Conservation (phyloP, 1,284 basidiomycete species). For the Moesziomyces globuligerus region DNA sequence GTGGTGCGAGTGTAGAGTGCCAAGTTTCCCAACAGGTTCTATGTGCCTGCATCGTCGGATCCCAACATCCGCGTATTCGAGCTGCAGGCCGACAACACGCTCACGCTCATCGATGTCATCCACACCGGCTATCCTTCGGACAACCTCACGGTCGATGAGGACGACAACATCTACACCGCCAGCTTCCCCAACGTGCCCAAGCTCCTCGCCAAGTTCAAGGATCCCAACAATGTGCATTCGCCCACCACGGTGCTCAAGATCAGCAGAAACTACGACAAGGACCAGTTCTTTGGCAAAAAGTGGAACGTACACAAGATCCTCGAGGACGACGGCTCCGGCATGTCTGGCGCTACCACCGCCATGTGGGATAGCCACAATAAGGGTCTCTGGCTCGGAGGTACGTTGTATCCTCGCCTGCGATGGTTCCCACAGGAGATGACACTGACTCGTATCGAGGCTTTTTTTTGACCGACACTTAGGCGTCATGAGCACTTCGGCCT, state of each 20-base stretch:
- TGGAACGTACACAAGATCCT: conserved; percentile 53
- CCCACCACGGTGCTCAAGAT: conserved; percentile 47
- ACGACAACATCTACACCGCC: conserved; percentile 48
- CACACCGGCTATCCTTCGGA: conserved; percentile 48
- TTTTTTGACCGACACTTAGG: conserved; percentile 2
- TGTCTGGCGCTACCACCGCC: conserved; percentile 37
- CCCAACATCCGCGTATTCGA: conserved; percentile 46
- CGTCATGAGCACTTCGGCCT: conserved; percentile 19
- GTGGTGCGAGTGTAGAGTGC: neutral
- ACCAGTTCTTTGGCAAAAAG: conserved; percentile 56
- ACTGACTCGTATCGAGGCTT: too few species aligned
- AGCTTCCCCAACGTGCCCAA: conserved; percentile 45
- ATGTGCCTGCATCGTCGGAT: conserved; percentile 35
- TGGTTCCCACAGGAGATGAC: neutral
- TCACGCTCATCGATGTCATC: conserved; percentile 46
- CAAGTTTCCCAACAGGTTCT: conserved; percentile 36
- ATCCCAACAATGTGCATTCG: conserved; percentile 28
- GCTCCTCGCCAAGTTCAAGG: conserved; percentile 36
- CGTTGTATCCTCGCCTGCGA: neutral
- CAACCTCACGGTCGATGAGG: conserved; percentile 50
- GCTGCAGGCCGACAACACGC: conserved; percentile 49
- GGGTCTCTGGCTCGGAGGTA: conserved; percentile 30
- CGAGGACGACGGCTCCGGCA: conserved; percentile 46
- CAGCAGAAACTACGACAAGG: conserved; percentile 44
- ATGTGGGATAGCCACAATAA: conserved; percentile 28